Evolutionary conservation across 1,284 basidiomycete species (phyloP).

Genomic region (Volvariella volvacea): DNA sequence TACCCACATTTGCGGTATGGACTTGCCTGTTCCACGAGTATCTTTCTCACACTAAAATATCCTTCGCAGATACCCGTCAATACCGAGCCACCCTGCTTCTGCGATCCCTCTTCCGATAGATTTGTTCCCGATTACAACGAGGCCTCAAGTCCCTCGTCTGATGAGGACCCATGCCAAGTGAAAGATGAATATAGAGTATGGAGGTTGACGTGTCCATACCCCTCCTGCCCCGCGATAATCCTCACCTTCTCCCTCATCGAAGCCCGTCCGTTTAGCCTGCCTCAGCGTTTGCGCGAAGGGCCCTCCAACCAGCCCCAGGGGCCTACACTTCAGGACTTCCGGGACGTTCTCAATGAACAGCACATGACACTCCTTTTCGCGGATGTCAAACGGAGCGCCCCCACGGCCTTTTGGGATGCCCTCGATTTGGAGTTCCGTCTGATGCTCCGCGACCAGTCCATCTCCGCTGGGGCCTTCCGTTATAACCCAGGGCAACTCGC

Average conservation of each 20-base stretch:
- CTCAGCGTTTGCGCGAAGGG: conserved; percentile 42
- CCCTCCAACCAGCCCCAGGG: conserved; percentile 38
- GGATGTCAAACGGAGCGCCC: conserved; percentile 1
- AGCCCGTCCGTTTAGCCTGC: conserved; percentile 31
- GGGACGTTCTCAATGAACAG: conserved; percentile 17
- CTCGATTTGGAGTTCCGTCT: conserved; percentile 32
- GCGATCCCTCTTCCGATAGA: neutral
- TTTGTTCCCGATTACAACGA: neutral
- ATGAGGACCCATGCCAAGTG: neutral
- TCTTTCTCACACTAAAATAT: conserved; percentile 12
- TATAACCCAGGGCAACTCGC: conserved; percentile 38
- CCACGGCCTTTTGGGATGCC: neutral
- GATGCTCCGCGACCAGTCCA: conserved; percentile 15
- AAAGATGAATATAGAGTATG: neutral
- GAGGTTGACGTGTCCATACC: conserved; percentile 22
- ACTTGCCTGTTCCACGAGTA: conserved; percentile 10
- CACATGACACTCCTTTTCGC: conserved; percentile 38
- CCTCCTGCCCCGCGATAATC: conserved; percentile 37
- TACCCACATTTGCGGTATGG: conserved; percentile 18
- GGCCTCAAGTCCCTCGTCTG: neutral
- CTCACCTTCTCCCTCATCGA: conserved; percentile 45
- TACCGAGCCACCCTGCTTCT: neutral
- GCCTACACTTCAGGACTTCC: conserved; percentile 47
- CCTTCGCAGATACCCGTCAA: neutral
- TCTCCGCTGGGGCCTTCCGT: conserved; percentile 12